These are phyloP conservation scores for Ganoderma resinaceum DNA, from an alignment of 1,284 basidiomycete species.

Conservation along the genomic window DNA sequence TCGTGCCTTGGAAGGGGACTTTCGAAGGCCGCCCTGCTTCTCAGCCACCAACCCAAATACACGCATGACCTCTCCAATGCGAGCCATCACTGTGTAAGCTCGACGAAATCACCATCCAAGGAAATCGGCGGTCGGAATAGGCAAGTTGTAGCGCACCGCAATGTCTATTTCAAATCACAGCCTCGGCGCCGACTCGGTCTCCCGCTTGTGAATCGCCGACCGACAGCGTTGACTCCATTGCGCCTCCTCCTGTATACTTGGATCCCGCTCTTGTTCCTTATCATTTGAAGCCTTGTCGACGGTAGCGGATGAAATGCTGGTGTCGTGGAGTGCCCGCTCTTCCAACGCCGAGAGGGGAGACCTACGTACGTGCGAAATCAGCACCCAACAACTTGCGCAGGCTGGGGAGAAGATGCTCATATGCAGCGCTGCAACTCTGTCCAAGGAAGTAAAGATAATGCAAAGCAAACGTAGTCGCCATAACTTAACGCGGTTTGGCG, in stretches of 20 bases:
- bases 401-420: neutral
- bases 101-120: neutral
- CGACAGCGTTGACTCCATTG: neutral
- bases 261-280: neutral
- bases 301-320: neutral
- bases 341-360: neutral
- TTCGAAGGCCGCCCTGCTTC: conserved; percentile 9
- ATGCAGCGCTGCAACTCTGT: neutral
- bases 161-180: conserved; percentile 1
- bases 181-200: neutral
- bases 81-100: neutral
- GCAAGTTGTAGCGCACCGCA: neutral
- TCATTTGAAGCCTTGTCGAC: neutral
- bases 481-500: neutral
- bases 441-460: neutral
- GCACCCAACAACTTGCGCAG: neutral
- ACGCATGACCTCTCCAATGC: conserved; percentile 2
- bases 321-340: neutral
- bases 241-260: neutral
- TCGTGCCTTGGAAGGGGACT: neutral
- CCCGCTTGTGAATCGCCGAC: neutral
- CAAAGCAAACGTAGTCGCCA: neutral
- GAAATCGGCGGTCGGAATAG: neutral
- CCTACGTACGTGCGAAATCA: neutral
- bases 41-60: conserved; percentile 11